Base-by-base conservation (phyloP, 768 basidiomycete species). In the Termitomyces sp. region DNA sequence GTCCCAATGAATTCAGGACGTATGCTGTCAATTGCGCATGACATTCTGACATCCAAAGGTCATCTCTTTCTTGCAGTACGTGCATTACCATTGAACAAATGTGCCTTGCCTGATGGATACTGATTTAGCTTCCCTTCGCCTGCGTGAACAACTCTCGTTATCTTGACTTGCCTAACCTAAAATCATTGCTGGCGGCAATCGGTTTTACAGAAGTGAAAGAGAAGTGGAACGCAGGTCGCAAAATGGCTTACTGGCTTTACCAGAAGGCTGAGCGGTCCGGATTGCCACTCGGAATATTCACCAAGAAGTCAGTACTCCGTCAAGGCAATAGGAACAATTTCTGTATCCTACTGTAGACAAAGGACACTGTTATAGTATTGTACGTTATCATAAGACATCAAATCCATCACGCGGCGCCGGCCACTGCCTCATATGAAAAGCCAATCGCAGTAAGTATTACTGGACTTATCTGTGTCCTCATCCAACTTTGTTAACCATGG, bases 121-220 rank as follows among this genome's bases (percentile, higher is more conserved):
- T 41, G 26, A 10, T 14, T 52, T 58, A 92, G 90, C 83, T 97
- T 12, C 94, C 94, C 2, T 75, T 88, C 18, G 87, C 94, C 3
- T 97, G 94, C 67, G 78, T 95, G 14, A 69, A 76, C 29, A 97
- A 97, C 69, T 95, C 94, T 4, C 83, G 94, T 14, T 95, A 94
- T 68, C 71, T 92, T 61, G 82, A 86, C 10, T 75, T 81, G 18
- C 78, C 81, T 20, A 80, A 79, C 46, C 76, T 94, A 7, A 70
- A 70, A 24, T 67, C 67, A 3, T 71, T 92, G 43, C 86, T 92
- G 86, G 56, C 65, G 0, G 64, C 71, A 6, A 67, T 92, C 6
- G 91, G 91, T 0, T 94, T 94, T 65, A 65, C 61, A 0, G 73
- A 84, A 65, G 66, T 88, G 22, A 77, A 80, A 55, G 77, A 76